A percentile compares a stretch with the other conserved stretches of the same genome.
phyloP scores from a whole-genome alignment of 257 asterid genomes.

The Solanum ossicruentum region DNA sequence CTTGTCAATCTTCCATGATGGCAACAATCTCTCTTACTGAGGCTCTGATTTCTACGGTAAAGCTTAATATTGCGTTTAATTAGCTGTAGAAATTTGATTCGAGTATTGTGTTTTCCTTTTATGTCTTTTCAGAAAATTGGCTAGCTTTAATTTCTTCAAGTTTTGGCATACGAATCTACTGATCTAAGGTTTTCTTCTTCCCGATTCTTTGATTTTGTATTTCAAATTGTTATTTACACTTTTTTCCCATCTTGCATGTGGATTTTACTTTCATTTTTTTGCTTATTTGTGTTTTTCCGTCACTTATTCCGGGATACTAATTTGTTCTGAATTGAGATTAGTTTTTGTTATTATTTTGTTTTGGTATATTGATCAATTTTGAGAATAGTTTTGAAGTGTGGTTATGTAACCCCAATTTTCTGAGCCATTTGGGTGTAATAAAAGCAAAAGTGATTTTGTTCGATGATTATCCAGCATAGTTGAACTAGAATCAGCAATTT shows the following conservation, averaged over 20 bases:
- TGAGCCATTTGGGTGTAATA: conserved; percentile 2
- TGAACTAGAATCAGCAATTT: no score
- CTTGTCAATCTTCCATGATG: no score
- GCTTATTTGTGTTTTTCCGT: background rate
- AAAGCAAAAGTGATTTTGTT: no score
- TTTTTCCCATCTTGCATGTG: background rate
- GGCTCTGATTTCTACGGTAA: no score
- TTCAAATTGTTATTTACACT: background rate
- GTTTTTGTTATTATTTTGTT: no score
- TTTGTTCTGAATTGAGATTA: no score
- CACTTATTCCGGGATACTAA: background rate
- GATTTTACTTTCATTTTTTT: background rate
- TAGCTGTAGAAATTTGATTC: no score
- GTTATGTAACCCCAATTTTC: conserved; percentile 31
- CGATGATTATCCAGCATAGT: no score
- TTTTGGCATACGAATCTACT: background rate
- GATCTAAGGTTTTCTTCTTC: background rate
- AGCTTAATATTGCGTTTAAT: no score
- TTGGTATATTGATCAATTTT: background rate
- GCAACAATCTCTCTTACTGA: no score
- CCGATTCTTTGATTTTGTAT: background rate
- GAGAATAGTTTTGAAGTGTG: conserved; percentile 28
- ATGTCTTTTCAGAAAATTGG: no score
- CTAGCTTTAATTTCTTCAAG: background rate
- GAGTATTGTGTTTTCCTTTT: no score